Evolutionary conservation across 2,329 filamentous ascomycete species (phyloP), one percentile per base, ranked within the genome.

Genomic region (Monilinia fructicola): DNA sequence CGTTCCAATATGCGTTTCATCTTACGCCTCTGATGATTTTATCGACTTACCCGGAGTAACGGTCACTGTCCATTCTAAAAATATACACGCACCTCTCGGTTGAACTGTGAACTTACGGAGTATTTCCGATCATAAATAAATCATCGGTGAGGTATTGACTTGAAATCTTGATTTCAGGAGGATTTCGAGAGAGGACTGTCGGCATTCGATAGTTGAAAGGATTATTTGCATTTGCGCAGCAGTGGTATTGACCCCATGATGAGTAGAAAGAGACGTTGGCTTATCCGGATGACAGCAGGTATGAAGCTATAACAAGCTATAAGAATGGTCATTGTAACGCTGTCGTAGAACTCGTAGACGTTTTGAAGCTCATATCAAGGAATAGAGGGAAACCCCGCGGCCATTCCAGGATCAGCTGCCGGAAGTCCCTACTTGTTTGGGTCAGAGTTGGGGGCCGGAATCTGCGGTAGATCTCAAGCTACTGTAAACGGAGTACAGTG

Each of bases 171-270:
- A 58, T 56, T 48, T 14, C 38, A 28, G 31, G n/a, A 38, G 46
- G 59, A 62, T 62, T 62, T 42, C 31, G 10, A 23, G 46, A 52
- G 40, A 26, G 23, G 18, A 38, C 28, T 11, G 48, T 48, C 50
- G 38, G 35, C 44, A 35, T 64, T 64, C 42, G 16, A 58, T 64
- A 46, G 16, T 58, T 26, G n/a, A 54, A 60, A 54, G 26, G 54
- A 54, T 60, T 28, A 21, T 59, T 31, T 65, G 54, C 54, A 42
- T 46, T 46, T 44, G 64, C 64, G 42, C 54, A 28, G 38, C 23
- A 44, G 53, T 54, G 60, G 60, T 46, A 46, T 38, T 53, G 54
- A 44, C 21, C 64, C 35, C 54, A 60, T 65, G 64, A 65, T 54
- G 4, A 28, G 16, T 12, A 10, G 6, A 40, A 52, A 52, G 31